phyloP scores from a whole-genome alignment of 1,284 basidiomycete genomes.

The Tilletia indica region DNA sequence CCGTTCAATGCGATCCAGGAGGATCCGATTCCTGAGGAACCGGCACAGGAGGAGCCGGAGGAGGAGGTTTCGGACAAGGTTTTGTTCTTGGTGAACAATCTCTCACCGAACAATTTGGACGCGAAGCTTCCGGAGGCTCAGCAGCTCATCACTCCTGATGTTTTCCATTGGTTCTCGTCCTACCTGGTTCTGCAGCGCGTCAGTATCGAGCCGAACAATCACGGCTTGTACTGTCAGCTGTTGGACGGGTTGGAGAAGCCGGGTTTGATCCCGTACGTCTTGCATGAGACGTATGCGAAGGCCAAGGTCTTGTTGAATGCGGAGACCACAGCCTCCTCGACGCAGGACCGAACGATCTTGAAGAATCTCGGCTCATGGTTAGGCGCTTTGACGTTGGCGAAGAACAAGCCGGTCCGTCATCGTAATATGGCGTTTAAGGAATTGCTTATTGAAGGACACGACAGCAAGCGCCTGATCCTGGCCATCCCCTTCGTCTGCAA shows the following conservation, averaged over 20 bases:
- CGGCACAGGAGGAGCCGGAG: conserved; percentile 63
- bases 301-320: conserved; percentile 89
- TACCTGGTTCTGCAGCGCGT: conserved; percentile 96
- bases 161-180: conserved; percentile 83
- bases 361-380: conserved; percentile 97
- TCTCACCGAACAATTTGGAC: conserved; percentile 90
- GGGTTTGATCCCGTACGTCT: conserved; percentile 62
- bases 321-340: conserved; percentile 80
- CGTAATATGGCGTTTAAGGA: conserved; percentile 95
- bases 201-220: conserved; percentile 95
- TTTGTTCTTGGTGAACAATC: conserved; percentile 96
- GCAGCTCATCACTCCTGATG: conserved; percentile 39
- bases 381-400: conserved; percentile 85
- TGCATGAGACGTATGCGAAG: conserved; percentile 79
- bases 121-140: conserved; percentile 59
- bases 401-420: conserved; percentile 86
- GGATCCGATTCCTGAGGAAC: conserved; percentile 55
- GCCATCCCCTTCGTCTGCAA: conserved; percentile 99
- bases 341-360: conserved; percentile 76
- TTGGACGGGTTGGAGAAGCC: conserved; percentile 69
- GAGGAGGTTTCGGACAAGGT: conserved; percentile 90
- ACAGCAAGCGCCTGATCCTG: conserved; percentile 83
- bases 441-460: conserved; percentile 89
- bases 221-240: conserved; percentile 88
- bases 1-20: conserved; percentile 58